These are phyloP conservation scores for Saussurea involucrata DNA, from an alignment of 129 eudicot species.

Conservation along the genomic window DNA sequence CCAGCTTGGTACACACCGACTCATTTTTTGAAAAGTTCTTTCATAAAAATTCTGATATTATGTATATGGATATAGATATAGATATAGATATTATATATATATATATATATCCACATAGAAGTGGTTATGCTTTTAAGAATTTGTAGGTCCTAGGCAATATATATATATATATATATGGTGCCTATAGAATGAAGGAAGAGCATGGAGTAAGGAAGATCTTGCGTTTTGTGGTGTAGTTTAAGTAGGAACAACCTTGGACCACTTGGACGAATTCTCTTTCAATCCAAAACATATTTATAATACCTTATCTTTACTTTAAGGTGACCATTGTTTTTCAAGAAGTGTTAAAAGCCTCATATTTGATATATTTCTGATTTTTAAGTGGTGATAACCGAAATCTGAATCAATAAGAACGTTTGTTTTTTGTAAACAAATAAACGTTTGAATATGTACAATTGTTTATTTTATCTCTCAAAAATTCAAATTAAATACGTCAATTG, in stretches of 20 bases:
- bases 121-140: background rate
- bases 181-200: conserved; percentile 7
- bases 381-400: no score
- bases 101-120: background rate
- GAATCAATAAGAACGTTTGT: no score
- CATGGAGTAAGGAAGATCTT: conserved; percentile 8
- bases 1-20: conserved; percentile 78
- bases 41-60: background rate
- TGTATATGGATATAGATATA: no score
- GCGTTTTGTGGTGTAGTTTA: conserved; percentile 25
- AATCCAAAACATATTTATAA: background rate
- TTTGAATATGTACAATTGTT: no score
- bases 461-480: no score
- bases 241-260: conserved; percentile 16
- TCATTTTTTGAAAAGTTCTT: conserved; percentile 26
- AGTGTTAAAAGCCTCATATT: no score
- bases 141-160: conserved; percentile 4
- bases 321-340: no score
- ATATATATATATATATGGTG: conserved; percentile 24
- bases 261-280: background rate
- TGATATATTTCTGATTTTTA: no score
- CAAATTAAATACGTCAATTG: no score
- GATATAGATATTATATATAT: background rate
- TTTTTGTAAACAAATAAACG: no score
- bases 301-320: no score